A percentile compares a stretch with the other conserved stretches of the same genome.
Evolutionary conservation across 2,329 filamentous ascomycete genomes (phyloP).

Genomic region (Sphaerostilbella broomeana): DNA sequence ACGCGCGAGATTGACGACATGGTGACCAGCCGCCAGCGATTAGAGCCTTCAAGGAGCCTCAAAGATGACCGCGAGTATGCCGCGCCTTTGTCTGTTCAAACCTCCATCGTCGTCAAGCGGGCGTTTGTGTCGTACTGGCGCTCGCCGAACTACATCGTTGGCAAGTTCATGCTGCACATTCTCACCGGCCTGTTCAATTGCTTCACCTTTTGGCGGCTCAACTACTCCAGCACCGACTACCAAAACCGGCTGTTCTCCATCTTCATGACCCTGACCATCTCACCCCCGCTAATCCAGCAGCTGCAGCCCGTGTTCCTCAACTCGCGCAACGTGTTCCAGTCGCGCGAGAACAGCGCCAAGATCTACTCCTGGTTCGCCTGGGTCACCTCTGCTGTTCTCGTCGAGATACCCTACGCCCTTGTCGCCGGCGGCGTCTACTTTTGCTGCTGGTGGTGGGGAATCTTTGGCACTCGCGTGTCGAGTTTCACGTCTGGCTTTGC

Average conservation of each 20-base stretch:
- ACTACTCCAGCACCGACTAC: slow-evolving; percentile 52
- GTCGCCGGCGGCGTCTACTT: slow-evolving; percentile 49
- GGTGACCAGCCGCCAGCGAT: slow-evolving; percentile 37
- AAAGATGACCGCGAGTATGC: slow-evolving; percentile 56
- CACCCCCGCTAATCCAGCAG: slow-evolving; percentile 68
- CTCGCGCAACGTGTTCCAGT: slow-evolving; percentile 61
- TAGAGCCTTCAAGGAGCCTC: slow-evolving; percentile 31
- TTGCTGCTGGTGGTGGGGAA: slow-evolving; percentile 51
- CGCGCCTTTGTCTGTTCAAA: slow-evolving; percentile 50
- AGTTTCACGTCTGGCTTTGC: slow-evolving; percentile 54
- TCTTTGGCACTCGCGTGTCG: slow-evolving; percentile 41
- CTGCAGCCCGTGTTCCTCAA: slow-evolving; percentile 66
- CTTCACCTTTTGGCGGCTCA: slow-evolving; percentile 62
- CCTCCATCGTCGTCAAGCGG: slow-evolving; percentile 47
- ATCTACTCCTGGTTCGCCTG: slow-evolving; percentile 74
- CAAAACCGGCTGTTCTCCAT: slow-evolving; percentile 67
- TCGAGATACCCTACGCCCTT: slow-evolving; percentile 64
- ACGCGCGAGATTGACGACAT: slow-evolving; percentile 47
- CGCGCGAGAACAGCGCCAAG: slow-evolving; percentile 67
- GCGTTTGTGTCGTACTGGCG: slow-evolving; percentile 60
- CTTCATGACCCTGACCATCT: slow-evolving; percentile 72
- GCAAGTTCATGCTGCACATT: slow-evolving; percentile 57
- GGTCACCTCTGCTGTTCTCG: slow-evolving; percentile 56
- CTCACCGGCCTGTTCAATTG: slow-evolving; percentile 61
- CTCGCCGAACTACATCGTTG: slow-evolving; percentile 54